phyloP scores from a whole-genome alignment of 2,329 filamentous ascomycete genomes.

The Botrytis aclada region DNA sequence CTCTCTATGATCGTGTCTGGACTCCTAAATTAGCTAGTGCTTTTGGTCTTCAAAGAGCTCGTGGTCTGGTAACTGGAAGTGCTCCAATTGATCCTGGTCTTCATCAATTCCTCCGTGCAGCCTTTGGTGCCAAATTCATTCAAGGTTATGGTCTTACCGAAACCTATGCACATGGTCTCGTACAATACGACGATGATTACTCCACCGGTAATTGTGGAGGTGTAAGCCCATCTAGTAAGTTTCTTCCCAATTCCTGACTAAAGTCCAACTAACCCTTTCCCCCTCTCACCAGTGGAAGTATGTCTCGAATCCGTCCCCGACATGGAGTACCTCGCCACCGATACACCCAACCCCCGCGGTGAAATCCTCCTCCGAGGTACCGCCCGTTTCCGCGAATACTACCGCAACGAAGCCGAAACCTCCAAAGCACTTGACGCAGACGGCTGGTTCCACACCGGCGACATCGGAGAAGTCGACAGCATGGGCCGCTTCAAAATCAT shows the following conservation, averaged over 20 bases:
- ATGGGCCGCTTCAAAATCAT: conserved; percentile 88
- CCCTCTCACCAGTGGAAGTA: conserved; percentile 56
- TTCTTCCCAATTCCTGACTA: neutral
- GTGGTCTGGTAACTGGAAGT: conserved; percentile 79
- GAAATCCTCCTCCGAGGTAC: conserved; percentile 82
- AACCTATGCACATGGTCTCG: conserved; percentile 74
- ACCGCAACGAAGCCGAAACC: conserved; percentile 86
- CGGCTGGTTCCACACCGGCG: conserved; percentile 96
- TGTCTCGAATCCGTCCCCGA: conserved; percentile 87
- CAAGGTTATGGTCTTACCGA: conserved; percentile 96
- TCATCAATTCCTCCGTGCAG: conserved; percentile 83
- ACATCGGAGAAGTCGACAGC: conserved; percentile 82
- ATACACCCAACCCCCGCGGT: conserved; percentile 86
- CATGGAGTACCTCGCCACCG: conserved; percentile 85
- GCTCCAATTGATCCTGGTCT: conserved; percentile 86
- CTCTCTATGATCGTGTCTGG: conserved; percentile 85
- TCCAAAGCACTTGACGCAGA: conserved; percentile 76
- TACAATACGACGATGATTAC: conserved; percentile 70
- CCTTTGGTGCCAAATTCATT: conserved; percentile 72
- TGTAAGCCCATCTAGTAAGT: conserved; percentile 48
- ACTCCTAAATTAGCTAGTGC: conserved; percentile 80
- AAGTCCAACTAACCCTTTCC: neutral
- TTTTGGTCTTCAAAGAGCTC: conserved; percentile 72
- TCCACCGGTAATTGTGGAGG: conserved; percentile 78
- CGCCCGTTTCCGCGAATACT: conserved; percentile 82